Evolutionary conservation across 1,284 basidiomycete species (phyloP), one percentile per base, ranked within the genome.

Genomic region (Austroboletus novae-zelandiae): DNA sequence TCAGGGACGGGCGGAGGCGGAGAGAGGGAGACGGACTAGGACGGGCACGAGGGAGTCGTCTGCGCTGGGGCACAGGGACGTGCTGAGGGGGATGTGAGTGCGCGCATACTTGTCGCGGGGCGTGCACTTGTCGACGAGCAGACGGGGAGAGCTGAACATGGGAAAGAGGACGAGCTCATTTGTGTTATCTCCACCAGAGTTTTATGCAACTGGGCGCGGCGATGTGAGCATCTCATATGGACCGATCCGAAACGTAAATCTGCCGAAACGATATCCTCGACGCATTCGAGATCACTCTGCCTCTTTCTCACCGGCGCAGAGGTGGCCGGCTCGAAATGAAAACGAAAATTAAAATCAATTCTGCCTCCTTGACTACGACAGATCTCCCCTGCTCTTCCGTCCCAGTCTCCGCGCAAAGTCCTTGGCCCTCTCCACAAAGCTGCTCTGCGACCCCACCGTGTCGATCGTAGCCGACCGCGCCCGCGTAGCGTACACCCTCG

Each of bases 341-440:
- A 50, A 52, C 53, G 57, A 13, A 11, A 34, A n/a, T 15, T 47
- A 45, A 41, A 48, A 47, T 34, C 40, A 53, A 57, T 51, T 23
- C 20, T 23, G 5, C 20, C 20, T 23, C 20, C 20, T 23, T 23
- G 51, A 58, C 52, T 56, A 55, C 11, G 53, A 44, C 47, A 53
- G 55, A 32, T 59, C 53, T 18, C 57, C 55, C 58, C 64, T 69
- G 59, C 73, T 74, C 61, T 72, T 78, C 61, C 74, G 71, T 55
- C 74, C 70, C 54, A 83, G 69, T 60, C 73, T 80, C 53, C 71
- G 69, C 18, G 77, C 77, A 47, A 83, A 69, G 35, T 69, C 71
- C 62, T 73, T 79, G 36, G 78, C 80, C 55, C 72, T 76, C n/a
- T 70, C 59, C 42, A 79, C 57, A 73, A 80, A 77, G 35, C 66